Evolutionary conservation across 192 early-diverging fungal species (phyloP).

Genomic region (Mortierella antarctica): DNA sequence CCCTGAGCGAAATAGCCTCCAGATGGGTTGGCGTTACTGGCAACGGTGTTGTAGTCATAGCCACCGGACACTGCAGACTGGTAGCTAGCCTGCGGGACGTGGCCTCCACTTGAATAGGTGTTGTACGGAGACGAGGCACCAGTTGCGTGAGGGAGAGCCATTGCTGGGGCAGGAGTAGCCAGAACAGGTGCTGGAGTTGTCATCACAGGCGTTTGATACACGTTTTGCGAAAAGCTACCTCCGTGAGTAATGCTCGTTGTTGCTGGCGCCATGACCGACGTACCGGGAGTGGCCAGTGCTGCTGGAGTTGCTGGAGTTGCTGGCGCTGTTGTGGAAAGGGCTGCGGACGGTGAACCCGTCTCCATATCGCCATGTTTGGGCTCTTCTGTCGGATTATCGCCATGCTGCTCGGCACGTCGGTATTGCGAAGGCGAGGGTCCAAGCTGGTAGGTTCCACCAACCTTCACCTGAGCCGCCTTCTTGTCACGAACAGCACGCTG

Average conservation of each 20-base stretch:
- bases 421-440: conserved; percentile 47
- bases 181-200: conserved; percentile 9
- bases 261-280: conserved; percentile 13
- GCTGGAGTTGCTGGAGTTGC: background rate
- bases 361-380: conserved; percentile 22
- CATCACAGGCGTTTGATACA: conserved; percentile 25
- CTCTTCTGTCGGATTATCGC: conserved; percentile 13
- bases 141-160: background rate
- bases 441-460: conserved; percentile 30
- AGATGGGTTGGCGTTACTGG: background rate
- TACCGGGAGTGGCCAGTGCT: background rate
- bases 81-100: conserved; percentile 30
- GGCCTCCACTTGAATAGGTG: conserved; percentile 10
- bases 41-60: conserved; percentile 13
- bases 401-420: conserved; percentile 22
- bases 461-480: conserved; percentile 41
- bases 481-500: conserved; percentile 33
- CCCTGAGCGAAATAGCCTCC: conserved; percentile 1
- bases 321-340: background rate
- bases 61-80: conserved; percentile 8
- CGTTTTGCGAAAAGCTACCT: conserved; percentile 21
- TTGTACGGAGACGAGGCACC: conserved; percentile 12
- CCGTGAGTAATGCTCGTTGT: background rate
- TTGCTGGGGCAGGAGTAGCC: conserved; percentile 15
- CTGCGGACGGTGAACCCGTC: conserved; percentile 18